These are phyloP conservation scores for Serendipita sp. DNA, from an alignment of 768 basidiomycete species.

Conservation along the genomic window DNA sequence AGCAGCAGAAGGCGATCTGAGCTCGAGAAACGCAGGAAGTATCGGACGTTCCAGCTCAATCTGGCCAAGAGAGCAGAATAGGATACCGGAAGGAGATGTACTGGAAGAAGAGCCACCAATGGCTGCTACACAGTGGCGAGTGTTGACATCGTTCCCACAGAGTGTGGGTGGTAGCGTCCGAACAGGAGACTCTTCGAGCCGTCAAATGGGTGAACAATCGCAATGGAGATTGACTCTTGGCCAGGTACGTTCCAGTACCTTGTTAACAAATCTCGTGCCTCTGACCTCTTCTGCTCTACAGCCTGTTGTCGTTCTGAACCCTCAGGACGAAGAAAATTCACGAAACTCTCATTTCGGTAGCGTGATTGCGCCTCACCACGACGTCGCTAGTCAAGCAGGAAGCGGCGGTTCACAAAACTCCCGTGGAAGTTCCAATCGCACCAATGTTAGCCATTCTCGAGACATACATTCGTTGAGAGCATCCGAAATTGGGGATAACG, in stretches of 20 bases:
- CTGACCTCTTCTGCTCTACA: neutral
- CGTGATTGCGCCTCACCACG: neutral
- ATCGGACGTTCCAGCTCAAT: neutral
- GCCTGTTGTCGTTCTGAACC: neutral
- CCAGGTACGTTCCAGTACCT: neutral
- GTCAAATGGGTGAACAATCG: neutral
- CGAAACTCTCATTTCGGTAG: neutral
- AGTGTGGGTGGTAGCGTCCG: neutral
- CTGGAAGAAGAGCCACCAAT: slow-evolving; percentile 3
- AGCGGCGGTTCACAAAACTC: neutral
- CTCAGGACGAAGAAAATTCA: neutral
- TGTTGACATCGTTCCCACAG: neutral
- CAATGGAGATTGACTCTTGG: neutral
- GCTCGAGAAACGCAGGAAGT: neutral
- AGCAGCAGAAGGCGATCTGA: neutral
- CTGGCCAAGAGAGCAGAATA: neutral
- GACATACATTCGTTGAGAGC: neutral
- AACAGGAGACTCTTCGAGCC: neutral
- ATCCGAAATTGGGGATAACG: neutral
- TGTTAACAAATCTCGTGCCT: neutral
- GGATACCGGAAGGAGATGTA: neutral
- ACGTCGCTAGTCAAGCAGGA: neutral
- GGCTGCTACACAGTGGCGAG: neutral
- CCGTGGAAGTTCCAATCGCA: neutral
- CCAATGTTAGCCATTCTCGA: neutral